These are phyloP conservation scores for Yamadazyma ubonensis DNA, from an alignment of 805 yeast species.

Conservation along the genomic window DNA sequence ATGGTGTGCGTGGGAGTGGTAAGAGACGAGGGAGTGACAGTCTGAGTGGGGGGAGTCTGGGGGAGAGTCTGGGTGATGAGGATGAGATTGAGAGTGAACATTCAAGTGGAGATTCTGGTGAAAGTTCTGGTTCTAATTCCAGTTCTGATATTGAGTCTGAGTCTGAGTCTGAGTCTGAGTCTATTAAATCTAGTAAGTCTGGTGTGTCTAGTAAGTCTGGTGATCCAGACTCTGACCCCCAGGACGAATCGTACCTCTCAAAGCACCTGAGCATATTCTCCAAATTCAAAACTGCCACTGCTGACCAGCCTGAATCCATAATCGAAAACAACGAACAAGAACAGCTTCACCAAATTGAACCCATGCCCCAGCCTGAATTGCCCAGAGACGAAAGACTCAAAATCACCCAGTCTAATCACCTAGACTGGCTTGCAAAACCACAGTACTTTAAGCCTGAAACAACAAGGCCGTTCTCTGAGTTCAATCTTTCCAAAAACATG, in stretches of 20 bases:
- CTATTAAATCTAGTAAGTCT: too few species aligned
- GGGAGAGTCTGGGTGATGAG: neutral
- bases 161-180: too few species aligned
- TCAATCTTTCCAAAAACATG: conserved; percentile 45
- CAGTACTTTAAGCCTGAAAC: conserved; percentile 49
- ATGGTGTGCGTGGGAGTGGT: too few species aligned
- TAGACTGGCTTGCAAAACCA: conserved; percentile 72
- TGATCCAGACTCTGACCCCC: too few species aligned
- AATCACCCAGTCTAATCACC: conserved; percentile 31
- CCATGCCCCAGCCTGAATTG: conserved; percentile 81
- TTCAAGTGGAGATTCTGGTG: too few species aligned
- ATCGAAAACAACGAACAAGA: neutral
- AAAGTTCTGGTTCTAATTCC: too few species aligned
- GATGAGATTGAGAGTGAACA: conserved; percentile 11
- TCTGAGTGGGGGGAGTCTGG: too few species aligned
- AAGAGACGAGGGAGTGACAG: too few species aligned
- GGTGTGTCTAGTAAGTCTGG: too few species aligned
- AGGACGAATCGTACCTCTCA: conserved; percentile 14
- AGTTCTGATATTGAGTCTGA: too few species aligned
- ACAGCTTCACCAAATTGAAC: conserved; percentile 43
- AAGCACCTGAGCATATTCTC: conserved; percentile 53
- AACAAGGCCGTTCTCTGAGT: conserved; percentile 48
- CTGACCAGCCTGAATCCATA: conserved; percentile 8
- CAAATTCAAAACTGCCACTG: conserved; percentile 44
- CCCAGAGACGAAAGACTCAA: conserved; percentile 50